phyloP scores from a whole-genome alignment of 257 asterid genomes.

The Scutellaria minor region DNA sequence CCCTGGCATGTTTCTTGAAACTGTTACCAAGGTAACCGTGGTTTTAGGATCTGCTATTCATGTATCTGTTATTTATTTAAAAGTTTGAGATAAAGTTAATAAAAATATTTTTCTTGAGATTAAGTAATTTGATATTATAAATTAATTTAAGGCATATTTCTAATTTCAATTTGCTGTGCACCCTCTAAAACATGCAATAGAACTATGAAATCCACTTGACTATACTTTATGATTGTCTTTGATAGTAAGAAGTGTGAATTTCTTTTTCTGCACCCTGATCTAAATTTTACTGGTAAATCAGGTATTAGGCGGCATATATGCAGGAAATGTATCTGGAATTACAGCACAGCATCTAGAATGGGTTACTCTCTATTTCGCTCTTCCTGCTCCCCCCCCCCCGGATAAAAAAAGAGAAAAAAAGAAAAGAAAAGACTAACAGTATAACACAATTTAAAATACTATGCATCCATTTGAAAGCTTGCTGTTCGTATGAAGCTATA shows the following conservation, averaged over 20 bases:
- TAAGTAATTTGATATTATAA: background rate
- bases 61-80: constrained; percentile 14
- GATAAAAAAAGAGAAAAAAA: background rate
- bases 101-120: background rate
- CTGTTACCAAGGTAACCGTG: constrained; percentile 85
- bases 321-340: constrained; percentile 74
- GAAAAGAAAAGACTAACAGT: background rate
- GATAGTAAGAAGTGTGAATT: background rate
- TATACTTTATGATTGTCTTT: constrained; percentile 12
- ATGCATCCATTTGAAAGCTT: constrained; percentile 11
- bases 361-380: constrained; percentile 49
- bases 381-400: background rate
- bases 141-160: background rate
- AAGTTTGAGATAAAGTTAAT: constrained; percentile 13
- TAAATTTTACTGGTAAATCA: constrained; percentile 41
- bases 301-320: constrained; percentile 93
- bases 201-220: background rate
- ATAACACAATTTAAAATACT: background rate
- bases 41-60: constrained; percentile 18
- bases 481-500: constrained; percentile 3
- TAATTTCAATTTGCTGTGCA: background rate
- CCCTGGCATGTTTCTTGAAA: constrained; percentile 98
- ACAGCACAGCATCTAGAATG: constrained; percentile 97
- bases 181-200: background rate
- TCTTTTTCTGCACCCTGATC: constrained; percentile 27